These are phyloP conservation scores for Aspergillus candidus DNA, from an alignment of 2,329 filamentous ascomycete species.

Conservation along the genomic window DNA sequence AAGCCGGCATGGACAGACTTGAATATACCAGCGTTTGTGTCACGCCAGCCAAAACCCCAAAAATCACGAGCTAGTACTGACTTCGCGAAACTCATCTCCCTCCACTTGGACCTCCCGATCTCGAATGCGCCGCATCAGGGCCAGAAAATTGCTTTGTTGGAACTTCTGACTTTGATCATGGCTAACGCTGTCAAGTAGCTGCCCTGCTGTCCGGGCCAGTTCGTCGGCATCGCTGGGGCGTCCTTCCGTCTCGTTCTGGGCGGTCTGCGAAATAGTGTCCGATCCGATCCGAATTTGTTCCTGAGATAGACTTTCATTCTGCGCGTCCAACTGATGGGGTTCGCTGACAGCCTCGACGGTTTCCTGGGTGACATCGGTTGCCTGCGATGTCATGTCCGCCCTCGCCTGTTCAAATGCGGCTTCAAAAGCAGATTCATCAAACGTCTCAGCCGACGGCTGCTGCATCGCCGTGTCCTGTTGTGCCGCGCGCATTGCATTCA, in stretches of 20 bases:
- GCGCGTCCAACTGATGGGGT: slow-evolving; percentile 11
- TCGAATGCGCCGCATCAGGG: slow-evolving; percentile 68
- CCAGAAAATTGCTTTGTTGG: slow-evolving; percentile 68
- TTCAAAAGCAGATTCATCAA: slow-evolving; percentile 43
- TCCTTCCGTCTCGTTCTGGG: slow-evolving; percentile 27
- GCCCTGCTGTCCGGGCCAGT: slow-evolving; percentile 64
- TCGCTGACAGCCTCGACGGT: slow-evolving; percentile 11
- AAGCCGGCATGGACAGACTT: slow-evolving; percentile 21
- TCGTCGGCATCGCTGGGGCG: slow-evolving; percentile 54
- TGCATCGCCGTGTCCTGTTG: slow-evolving; percentile 22
- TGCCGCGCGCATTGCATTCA: slow-evolving; percentile 18
- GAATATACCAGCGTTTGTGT: slow-evolving; percentile 34
- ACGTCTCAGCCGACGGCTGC: slow-evolving; percentile 24
- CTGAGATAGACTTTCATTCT: slow-evolving; percentile 9
- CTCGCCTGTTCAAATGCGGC: slow-evolving; percentile 39
- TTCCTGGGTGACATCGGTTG: slow-evolving; percentile 12
- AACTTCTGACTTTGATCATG: slow-evolving; percentile 69
- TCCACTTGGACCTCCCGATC: slow-evolving; percentile 67
- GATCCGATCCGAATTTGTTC: slow-evolving; percentile 38
- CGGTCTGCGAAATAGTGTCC: slow-evolving; percentile 35
- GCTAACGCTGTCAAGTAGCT: slow-evolving; percentile 62
- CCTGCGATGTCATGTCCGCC: slow-evolving; percentile 31
- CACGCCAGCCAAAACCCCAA: slow-evolving; percentile 29
- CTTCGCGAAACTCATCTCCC: slow-evolving; percentile 53
- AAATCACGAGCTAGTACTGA: slow-evolving; percentile 41